Percentiles rank a stretch among this genome's conserved stretches.
phyloP scores from a whole-genome alignment of 805 yeast genomes.

The Nakazawaea peltata region DNA sequence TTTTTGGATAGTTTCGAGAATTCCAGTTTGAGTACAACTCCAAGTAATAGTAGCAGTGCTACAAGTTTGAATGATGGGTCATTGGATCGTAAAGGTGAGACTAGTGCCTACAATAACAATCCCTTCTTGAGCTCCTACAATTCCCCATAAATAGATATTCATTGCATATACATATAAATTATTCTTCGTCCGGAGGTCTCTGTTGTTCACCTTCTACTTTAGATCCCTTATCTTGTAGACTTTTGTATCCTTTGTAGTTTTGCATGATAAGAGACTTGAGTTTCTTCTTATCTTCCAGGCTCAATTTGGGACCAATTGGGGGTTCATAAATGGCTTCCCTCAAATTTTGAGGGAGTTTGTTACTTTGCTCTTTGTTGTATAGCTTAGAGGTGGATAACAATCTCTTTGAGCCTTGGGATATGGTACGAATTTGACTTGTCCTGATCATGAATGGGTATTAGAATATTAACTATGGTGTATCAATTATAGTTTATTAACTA shows the following conservation, averaged over 20 bases:
- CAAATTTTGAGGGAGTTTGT: conserved; percentile 3
- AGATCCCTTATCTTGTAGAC: conserved; percentile 35
- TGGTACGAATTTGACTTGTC: background rate
- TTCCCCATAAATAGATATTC: background rate
- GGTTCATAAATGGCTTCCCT: conserved; percentile 6
- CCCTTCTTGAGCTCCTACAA: background rate
- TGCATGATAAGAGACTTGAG: background rate
- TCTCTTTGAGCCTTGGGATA: no score
- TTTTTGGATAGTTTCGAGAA: conserved; percentile 6
- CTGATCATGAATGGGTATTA: background rate
- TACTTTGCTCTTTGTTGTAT: no score
- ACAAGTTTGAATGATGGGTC: background rate
- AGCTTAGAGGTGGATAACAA: no score
- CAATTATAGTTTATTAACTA: no score
- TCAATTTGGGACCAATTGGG: conserved; percentile 6
- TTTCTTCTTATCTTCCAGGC: conserved; percentile 1
- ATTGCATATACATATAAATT: conserved; percentile 3
- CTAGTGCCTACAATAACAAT: background rate
- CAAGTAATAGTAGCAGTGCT: conserved; percentile 1
- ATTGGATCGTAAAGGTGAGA: no score
- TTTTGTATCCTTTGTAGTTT: conserved; percentile 23
- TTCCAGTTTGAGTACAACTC: background rate
- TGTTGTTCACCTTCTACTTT: conserved; percentile 34
- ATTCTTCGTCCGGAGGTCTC: conserved; percentile 37
- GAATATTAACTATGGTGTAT: no score